phyloP scores from a whole-genome alignment of 106 monocot genomes.

The Narthecium ossifragum region DNA sequence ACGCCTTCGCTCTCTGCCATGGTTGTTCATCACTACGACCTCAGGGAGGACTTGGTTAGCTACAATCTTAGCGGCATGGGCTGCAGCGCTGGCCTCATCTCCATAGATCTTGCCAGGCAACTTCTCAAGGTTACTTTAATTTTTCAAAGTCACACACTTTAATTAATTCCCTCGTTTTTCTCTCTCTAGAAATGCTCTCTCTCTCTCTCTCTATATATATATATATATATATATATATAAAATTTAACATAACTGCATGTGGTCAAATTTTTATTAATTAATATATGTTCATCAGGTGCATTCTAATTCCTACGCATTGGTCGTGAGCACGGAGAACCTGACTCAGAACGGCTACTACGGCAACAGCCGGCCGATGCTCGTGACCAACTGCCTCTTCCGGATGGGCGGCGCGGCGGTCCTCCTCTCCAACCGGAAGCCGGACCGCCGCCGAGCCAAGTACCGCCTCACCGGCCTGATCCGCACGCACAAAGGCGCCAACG shows the following conservation, averaged over 20 bases:
- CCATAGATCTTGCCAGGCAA: not conserved
- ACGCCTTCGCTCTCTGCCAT: not conserved
- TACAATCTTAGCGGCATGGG: not conserved
- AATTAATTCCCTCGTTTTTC: too few species aligned
- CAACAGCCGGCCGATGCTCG: conserved; percentile 19
- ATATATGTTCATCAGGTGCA: conserved; percentile 5
- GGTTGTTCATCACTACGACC: not conserved
- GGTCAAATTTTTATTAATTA: not conserved
- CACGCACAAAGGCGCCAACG: conserved; percentile 13
- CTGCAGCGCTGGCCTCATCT: too few species aligned
- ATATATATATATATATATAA: too few species aligned
- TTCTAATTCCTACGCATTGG: conserved; percentile 9
- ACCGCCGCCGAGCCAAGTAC: conserved; percentile 11
- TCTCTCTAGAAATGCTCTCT: too few species aligned
- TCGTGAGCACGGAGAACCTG: conserved; percentile 23
- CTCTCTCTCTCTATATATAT: too few species aligned
- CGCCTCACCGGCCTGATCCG: conserved; percentile 8
- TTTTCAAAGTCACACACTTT: too few species aligned
- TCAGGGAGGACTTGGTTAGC: not conserved
- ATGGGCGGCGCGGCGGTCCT: conserved; percentile 19
- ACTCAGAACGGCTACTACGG: conserved; percentile 24
- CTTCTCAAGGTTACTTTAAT: not conserved
- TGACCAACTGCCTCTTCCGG: conserved; percentile 23
- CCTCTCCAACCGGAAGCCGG: conserved; percentile 14
- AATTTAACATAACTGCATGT: too few species aligned